Evolutionary conservation across 495 filamentous ascomycete genomes (phyloP).

Genomic region (Penicillium nucicola): DNA sequence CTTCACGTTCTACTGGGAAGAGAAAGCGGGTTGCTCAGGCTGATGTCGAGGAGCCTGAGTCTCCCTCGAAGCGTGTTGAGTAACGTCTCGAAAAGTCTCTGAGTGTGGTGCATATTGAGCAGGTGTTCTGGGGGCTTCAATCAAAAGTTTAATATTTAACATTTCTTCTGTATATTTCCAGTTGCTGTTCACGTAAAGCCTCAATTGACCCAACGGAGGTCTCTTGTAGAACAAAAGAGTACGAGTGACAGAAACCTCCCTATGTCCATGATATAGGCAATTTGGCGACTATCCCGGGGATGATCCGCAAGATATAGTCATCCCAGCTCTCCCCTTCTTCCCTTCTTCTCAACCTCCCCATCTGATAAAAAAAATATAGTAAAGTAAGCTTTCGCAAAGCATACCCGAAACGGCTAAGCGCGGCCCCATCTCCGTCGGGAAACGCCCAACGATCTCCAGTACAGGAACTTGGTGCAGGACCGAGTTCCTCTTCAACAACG

Average conservation of each 20-base stretch:
- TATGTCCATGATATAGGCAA: no score
- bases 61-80: constrained; percentile 11
- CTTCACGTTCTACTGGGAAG: constrained; percentile 24
- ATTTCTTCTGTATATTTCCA: not conserved
- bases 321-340: no score
- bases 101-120: not conserved
- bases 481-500: not conserved
- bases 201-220: no score
- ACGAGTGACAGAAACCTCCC: no score
- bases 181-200: no score
- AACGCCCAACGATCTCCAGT: not conserved
- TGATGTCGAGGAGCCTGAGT: constrained; percentile 7
- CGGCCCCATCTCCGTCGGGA: constrained; percentile 1
- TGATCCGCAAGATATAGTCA: no score
- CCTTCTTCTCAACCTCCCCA: no score
- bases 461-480: not conserved
- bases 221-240: no score
- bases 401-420: constrained; percentile 11
- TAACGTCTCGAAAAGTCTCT: not conserved
- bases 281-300: no score
- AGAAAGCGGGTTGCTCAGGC: constrained; percentile 30
- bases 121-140: not conserved
- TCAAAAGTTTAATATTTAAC: not conserved
- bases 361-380: not conserved
- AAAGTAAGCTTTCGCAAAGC: constrained; percentile 7